phyloP scores from a whole-genome alignment of 495 filamentous ascomycete species.

The Hypoxylon rickii region DNA sequence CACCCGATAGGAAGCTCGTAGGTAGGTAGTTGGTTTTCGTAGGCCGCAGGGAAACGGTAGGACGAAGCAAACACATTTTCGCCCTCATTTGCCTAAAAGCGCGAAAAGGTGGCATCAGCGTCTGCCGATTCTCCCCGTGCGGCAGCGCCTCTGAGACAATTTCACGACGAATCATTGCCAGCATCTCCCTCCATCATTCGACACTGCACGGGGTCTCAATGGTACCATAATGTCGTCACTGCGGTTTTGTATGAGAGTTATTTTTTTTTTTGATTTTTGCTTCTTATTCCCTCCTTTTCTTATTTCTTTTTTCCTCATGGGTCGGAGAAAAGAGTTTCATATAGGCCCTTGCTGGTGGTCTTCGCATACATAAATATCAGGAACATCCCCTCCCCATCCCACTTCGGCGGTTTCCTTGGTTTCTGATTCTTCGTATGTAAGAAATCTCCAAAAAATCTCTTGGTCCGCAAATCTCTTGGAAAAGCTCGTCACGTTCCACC shows the following conservation, averaged over 20 bases:
- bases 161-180: slow-evolving; percentile 28
- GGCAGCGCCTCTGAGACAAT: slow-evolving; percentile 28
- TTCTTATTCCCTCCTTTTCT: background rate
- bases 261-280: slow-evolving; percentile 7
- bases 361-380: slow-evolving; percentile 24
- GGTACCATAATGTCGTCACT: slow-evolving; percentile 36
- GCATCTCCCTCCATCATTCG: slow-evolving; percentile 21
- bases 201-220: slow-evolving; percentile 17
- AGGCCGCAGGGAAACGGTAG: too few relatives aligned
- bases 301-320: background rate
- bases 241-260: slow-evolving; percentile 8
- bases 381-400: slow-evolving; percentile 4
- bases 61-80: slow-evolving; percentile 6
- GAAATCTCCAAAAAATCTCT: too few relatives aligned
- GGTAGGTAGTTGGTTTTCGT: background rate
- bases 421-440: too few relatives aligned
- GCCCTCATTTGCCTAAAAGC: slow-evolving; percentile 32
- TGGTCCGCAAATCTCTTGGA: slow-evolving; percentile 8
- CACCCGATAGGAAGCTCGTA: slow-evolving; percentile 4
- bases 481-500: slow-evolving; percentile 2
- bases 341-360: background rate
- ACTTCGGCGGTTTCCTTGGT: background rate
- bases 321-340: background rate
- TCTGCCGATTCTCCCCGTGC: slow-evolving; percentile 26
- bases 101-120: slow-evolving; percentile 19